Conservation (phyloP, 1,284 basidiomycete species). For the Puccinia triticina region DNA sequence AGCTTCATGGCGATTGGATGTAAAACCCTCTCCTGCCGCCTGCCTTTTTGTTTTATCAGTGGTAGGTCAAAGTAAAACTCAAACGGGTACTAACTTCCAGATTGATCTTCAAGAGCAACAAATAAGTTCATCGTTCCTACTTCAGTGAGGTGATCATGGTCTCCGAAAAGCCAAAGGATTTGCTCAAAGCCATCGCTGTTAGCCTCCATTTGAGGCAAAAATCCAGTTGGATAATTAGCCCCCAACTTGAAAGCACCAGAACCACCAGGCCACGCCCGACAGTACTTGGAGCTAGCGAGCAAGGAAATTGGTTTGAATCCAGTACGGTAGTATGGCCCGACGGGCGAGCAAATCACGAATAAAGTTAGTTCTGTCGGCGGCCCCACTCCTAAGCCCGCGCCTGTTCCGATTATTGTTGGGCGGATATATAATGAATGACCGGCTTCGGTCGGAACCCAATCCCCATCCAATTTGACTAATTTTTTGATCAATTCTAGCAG, state of each 20-base stretch:
- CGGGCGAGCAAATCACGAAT: constrained; percentile 84
- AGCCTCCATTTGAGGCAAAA: constrained; percentile 84
- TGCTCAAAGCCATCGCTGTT: constrained; percentile 83
- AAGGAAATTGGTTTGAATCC: constrained; percentile 96
- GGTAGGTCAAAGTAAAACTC: constrained; percentile 55
- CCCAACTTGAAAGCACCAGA: constrained; percentile 91
- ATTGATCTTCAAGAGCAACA: constrained; percentile 74
- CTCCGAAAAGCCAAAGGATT: constrained; percentile 90
- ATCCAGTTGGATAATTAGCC: constrained; percentile 80
- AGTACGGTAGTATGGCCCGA: constrained; percentile 90
- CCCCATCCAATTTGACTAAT: constrained; percentile 80
- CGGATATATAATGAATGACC: constrained; percentile 89
- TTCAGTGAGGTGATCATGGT: constrained; percentile 80
- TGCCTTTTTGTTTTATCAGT: neutral
- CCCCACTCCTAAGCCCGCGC: constrained; percentile 81
- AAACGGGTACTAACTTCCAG: constrained; percentile 67
- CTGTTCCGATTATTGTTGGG: constrained; percentile 86
- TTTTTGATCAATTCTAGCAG: constrained; percentile 84
- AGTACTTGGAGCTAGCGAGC: constrained; percentile 85
- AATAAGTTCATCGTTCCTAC: constrained; percentile 85
- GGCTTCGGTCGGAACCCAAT: constrained; percentile 87
- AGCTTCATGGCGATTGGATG: neutral
- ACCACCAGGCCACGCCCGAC: constrained; percentile 87
- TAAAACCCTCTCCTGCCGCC: neutral
- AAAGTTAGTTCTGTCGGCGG: constrained; percentile 80